Percentiles rank a stretch among this genome's conserved stretches.
Conservation (phyloP, 2,329 filamentous ascomycete species). For the Scopulariopsis brevicaulis region DNA sequence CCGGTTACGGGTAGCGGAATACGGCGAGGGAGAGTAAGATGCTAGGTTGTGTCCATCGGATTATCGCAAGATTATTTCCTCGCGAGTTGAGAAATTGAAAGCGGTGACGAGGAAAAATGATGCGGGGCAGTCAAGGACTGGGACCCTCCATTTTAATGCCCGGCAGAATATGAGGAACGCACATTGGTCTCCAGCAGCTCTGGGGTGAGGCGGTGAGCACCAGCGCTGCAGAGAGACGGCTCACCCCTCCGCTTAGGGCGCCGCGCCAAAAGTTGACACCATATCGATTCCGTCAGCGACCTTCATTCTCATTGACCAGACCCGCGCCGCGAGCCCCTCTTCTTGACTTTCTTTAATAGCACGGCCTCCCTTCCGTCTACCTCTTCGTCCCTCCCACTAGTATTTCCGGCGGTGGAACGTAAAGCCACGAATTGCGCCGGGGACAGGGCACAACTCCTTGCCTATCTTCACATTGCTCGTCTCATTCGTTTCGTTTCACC, state of each 20-base stretch:
- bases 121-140: background rate
- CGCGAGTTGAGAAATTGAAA: background rate
- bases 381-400: background rate
- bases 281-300: constrained; percentile 1
- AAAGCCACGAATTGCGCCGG: constrained; percentile 1
- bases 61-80: background rate
- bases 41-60: background rate
- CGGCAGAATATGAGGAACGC: background rate
- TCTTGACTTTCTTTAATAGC: background rate
- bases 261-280: background rate
- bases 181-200: background rate
- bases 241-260: background rate
- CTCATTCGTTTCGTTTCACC: background rate
- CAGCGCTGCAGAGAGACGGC: background rate
- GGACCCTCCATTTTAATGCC: background rate
- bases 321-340: background rate
- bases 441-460: background rate
- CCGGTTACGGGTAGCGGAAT: background rate
- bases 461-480: background rate
- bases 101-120: background rate
- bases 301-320: background rate
- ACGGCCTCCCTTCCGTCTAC: background rate
- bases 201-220: background rate
- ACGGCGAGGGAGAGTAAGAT: background rate
- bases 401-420: background rate